These are phyloP conservation scores for Dipteronia sinensis DNA, from an alignment of 345 rosid species.

Conservation along the genomic window DNA sequence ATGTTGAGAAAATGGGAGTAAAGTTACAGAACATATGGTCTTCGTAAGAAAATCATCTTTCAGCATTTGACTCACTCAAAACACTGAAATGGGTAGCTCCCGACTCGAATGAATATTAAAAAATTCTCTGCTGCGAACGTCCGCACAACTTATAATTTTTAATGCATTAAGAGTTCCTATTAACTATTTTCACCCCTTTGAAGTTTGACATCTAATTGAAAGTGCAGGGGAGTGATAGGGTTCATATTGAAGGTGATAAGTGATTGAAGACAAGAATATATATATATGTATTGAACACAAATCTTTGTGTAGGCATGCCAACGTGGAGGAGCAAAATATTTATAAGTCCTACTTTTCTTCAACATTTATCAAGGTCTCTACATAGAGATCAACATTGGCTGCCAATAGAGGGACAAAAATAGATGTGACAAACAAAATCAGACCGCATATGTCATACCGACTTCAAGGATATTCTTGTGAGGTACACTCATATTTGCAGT, in stretches of 20 bases:
- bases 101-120: not conserved
- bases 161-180: too few species aligned
- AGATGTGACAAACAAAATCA: conserved; percentile 25
- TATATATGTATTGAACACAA: too few species aligned
- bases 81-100: not conserved
- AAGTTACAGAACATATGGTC: not conserved
- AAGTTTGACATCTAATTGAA: not conserved
- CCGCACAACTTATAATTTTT: too few species aligned
- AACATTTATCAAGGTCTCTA: not conserved
- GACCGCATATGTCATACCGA: conserved; percentile 90
- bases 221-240: not conserved
- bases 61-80: too few species aligned
- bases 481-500: conserved; percentile 84
- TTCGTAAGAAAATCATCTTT: not conserved
- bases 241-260: too few species aligned
- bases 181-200: not conserved
- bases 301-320: too few species aligned
- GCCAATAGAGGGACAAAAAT: not conserved
- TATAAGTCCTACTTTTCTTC: not conserved
- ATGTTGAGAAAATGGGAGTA: not conserved
- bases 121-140: not conserved
- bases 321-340: not conserved
- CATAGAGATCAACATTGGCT: not conserved
- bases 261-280: too few species aligned
- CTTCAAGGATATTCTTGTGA: conserved; percentile 84